Conservation (phyloP, 768 basidiomycete genomes). For the Mycena polygramma region DNA sequence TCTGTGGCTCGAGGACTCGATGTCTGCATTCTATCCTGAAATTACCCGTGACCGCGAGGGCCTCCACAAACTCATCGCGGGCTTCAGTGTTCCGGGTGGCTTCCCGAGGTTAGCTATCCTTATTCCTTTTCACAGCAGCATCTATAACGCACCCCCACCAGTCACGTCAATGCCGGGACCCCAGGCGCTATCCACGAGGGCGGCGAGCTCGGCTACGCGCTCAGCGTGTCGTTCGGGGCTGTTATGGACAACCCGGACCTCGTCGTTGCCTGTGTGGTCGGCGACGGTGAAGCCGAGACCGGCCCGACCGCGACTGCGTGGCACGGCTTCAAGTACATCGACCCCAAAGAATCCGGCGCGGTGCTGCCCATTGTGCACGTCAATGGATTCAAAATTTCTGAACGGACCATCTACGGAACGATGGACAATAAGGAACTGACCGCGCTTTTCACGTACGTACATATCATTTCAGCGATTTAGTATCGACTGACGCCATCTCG, state of each 20-base stretch:
- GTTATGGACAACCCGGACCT: conserved; percentile 94
- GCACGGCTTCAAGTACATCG: conserved; percentile 92
- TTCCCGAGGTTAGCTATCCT: conserved; percentile 72
- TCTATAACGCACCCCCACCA: conserved; percentile 37
- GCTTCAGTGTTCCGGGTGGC: conserved; percentile 87
- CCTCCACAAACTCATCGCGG: conserved; percentile 74
- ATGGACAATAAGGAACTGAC: conserved; percentile 91
- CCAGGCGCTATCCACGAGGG: conserved; percentile 95
- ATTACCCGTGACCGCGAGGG: conserved; percentile 71
- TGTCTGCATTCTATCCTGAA: conserved; percentile 68
- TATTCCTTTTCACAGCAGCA: background rate
- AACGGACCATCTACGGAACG: conserved; percentile 89
- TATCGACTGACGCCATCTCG: conserved; percentile 17
- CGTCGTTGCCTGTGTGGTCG: conserved; percentile 84
- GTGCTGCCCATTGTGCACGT: conserved; percentile 92
- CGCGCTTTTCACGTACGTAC: conserved; percentile 75
- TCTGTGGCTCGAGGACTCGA: conserved; percentile 87
- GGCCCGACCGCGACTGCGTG: conserved; percentile 86
- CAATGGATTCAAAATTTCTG: conserved; percentile 92
- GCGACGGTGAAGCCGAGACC: conserved; percentile 90
- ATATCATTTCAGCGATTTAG: background rate
- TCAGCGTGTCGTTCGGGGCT: conserved; percentile 87
- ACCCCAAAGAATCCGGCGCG: conserved; percentile 90
- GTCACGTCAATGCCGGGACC: conserved; percentile 85
- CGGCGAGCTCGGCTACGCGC: conserved; percentile 90